Conservation (phyloP, 805 yeast species). For the Peterozyma toletana region DNA sequence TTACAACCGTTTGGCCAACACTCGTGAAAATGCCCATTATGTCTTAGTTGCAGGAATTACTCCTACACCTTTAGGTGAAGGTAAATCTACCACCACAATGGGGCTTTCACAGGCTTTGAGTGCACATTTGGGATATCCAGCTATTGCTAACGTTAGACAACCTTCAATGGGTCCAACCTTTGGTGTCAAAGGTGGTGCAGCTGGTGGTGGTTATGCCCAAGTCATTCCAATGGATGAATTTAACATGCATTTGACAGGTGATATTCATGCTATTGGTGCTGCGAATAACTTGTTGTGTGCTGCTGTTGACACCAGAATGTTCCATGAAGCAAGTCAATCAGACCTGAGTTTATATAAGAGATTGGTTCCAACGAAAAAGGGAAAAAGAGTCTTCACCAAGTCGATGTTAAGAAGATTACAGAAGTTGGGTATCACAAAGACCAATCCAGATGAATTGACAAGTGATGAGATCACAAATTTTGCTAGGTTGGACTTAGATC, state of each 20-base stretch:
- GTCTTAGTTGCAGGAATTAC: constrained; percentile 78
- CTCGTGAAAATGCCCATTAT: constrained; percentile 59
- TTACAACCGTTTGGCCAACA: constrained; percentile 52
- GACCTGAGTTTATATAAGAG: constrained; percentile 69
- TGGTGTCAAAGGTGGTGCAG: constrained; percentile 88
- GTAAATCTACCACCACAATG: constrained; percentile 78
- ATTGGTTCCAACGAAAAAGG: constrained; percentile 70
- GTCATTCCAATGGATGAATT: constrained; percentile 87
- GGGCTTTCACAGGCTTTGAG: constrained; percentile 79
- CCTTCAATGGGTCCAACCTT: constrained; percentile 89
- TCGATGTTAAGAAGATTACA: constrained; percentile 62
- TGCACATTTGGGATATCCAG: constrained; percentile 62
- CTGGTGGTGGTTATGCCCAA: constrained; percentile 86
- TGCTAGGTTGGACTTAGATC: constrained; percentile 70
- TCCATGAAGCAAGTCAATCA: constrained; percentile 71
- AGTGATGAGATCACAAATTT: constrained; percentile 58
- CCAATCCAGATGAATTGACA: constrained; percentile 67
- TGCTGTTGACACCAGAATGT: constrained; percentile 80
- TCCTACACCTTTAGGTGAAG: constrained; percentile 83
- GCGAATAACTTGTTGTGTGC: constrained; percentile 80
- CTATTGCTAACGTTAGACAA: constrained; percentile 78
- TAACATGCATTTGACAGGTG: constrained; percentile 82
- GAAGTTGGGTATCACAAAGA: constrained; percentile 62
- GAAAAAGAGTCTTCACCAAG: constrained; percentile 56
- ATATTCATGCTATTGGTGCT: constrained; percentile 77